Evolutionary conservation across 441 rosid genomes (phyloP).

Genomic region (Pelargonium cotyledonis): DNA sequence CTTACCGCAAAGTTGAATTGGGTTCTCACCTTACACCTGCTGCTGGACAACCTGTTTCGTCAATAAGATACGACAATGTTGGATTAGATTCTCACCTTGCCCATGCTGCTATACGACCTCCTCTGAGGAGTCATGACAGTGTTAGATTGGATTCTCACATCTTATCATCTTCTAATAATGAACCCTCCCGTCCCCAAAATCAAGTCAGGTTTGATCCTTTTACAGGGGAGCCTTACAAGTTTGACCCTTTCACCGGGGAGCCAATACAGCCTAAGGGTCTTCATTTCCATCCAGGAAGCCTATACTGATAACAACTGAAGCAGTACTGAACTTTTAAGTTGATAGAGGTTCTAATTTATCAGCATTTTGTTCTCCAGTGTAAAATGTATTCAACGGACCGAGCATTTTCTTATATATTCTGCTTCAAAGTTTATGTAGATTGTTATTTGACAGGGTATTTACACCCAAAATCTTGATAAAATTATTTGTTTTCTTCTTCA

Average conservation of each 20-base stretch:
- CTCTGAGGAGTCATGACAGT: neutral
- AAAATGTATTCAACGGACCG: too few species aligned
- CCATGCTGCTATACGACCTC: neutral
- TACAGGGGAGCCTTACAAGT: conserved; percentile 12
- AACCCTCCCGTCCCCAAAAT: conserved; percentile 10
- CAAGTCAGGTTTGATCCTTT: conserved; percentile 13
- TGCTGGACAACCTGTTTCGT: conserved; percentile 1
- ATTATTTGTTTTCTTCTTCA: too few species aligned
- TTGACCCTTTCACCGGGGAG: conserved; percentile 9
- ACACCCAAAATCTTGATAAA: too few species aligned
- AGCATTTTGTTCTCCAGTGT: too few species aligned
- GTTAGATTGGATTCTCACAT: conserved; percentile 1
- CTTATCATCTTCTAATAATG: neutral
- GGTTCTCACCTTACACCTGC: neutral
- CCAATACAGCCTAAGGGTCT: neutral
- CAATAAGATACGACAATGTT: neutral
- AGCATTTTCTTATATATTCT: too few species aligned
- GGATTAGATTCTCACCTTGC: neutral
- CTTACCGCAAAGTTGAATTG: neutral
- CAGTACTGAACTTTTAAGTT: too few species aligned
- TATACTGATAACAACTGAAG: too few species aligned
- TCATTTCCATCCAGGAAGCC: too few species aligned
- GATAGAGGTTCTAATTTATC: too few species aligned
- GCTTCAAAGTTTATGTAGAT: too few species aligned
- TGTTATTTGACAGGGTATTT: too few species aligned